Conservation (phyloP, 2,329 filamentous ascomycete genomes). For the Aspergillus terreus region DNA sequence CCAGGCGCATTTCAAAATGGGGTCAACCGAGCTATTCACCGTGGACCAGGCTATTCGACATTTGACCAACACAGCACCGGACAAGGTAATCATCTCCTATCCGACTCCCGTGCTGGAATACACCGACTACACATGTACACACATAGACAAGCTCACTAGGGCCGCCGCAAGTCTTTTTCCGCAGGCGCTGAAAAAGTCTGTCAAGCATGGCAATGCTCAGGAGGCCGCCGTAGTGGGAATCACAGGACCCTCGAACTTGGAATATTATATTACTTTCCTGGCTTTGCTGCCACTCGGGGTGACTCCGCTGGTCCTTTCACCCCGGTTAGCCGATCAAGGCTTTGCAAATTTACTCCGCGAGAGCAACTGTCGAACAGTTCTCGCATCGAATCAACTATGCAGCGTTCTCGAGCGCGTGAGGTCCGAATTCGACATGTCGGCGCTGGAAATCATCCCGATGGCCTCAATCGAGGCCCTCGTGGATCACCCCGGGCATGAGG, state of each 20-base stretch:
- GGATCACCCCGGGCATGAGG: not conserved
- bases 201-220: no score
- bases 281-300: slow-evolving; percentile 56
- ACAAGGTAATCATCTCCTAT: no score
- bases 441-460: not conserved
- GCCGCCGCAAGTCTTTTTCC: no score
- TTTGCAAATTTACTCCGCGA: slow-evolving; percentile 45
- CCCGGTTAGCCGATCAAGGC: slow-evolving; percentile 50
- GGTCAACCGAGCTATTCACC: no score
- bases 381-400: not conserved
- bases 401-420: not conserved
- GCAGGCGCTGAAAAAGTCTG: no score
- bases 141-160: no score
- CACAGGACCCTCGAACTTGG: slow-evolving; percentile 53
- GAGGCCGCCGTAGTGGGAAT: slow-evolving; percentile 43
- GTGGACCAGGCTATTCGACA: no score
- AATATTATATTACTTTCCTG: slow-evolving; percentile 54
- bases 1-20: no score
- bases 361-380: slow-evolving; percentile 29
- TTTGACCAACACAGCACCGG: no score
- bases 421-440: no score
- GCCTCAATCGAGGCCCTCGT: not conserved
- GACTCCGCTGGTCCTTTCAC: slow-evolving; percentile 53
- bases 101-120: no score
- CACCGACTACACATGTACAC: no score